A percentile compares a stretch with the other conserved stretches of the same genome.
phyloP scores from a whole-genome alignment of 495 filamentous ascomycete genomes.

The Hypoxylon perforatum region DNA sequence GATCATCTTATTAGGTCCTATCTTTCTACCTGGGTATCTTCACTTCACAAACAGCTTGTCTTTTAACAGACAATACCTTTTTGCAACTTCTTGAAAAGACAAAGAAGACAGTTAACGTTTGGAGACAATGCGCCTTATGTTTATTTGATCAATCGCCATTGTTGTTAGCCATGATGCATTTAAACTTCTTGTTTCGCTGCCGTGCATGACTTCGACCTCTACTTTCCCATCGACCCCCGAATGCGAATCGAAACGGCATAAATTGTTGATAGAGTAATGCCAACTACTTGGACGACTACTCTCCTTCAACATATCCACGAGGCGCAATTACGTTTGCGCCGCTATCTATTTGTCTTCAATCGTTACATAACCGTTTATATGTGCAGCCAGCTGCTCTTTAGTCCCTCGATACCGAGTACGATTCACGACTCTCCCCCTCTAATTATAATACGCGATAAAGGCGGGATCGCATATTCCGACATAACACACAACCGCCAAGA shows the following conservation, averaged over 20 bases:
- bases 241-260: slow-evolving; percentile 7
- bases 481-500: slow-evolving; percentile 24
- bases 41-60: slow-evolving; percentile 11
- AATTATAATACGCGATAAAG: slow-evolving; percentile 32
- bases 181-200: slow-evolving; percentile 13
- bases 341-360: not conserved
- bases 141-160: slow-evolving; percentile 25
- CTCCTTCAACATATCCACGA: not conserved
- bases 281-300: slow-evolving; percentile 3
- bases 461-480: slow-evolving; percentile 6
- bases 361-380: not conserved
- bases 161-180: slow-evolving; percentile 26
- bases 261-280: slow-evolving; percentile 14
- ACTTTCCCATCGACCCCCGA: slow-evolving; percentile 1
- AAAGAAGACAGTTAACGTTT: slow-evolving; percentile 7
- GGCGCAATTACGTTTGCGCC: slow-evolving; percentile 2
- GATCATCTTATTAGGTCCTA: slow-evolving; percentile 1
- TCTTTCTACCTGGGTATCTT: slow-evolving; percentile 5
- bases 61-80: slow-evolving; percentile 24
- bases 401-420: slow-evolving; percentile 7
- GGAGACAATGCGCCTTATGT: slow-evolving; percentile 29
- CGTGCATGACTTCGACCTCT: slow-evolving; percentile 18
- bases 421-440: slow-evolving; percentile 10
- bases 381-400: slow-evolving; percentile 28
- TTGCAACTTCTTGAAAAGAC: slow-evolving; percentile 7